Evolutionary conservation across 305 asterid species (phyloP), one percentile per base, ranked within the genome.

Genomic region (Fraxinus latifolia): DNA sequence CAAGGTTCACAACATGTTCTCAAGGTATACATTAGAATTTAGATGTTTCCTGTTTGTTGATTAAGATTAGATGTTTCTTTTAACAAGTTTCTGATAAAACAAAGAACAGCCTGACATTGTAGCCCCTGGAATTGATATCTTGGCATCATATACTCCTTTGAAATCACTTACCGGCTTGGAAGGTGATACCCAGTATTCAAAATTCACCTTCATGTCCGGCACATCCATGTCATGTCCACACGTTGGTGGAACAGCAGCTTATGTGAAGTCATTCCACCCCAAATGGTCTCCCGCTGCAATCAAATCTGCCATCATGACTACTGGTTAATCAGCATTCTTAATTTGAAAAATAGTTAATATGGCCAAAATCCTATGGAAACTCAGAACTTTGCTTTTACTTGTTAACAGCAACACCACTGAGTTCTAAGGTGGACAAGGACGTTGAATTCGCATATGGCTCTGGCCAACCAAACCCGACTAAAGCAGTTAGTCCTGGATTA

Each of bases 201-300:
- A 91, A 79, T 95, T 93, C 88, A 93, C 90, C 67, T 47, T 95
- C 84, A 92, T 95, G 97, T 93, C 99, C 0, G 99, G 99, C 39
- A 95, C 99, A 27, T 95, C 99, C 55, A 95, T 95, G 98, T 74
- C 99, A 0, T 93, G 99, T 82, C 99, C 99, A 14, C 99, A 95
- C 71, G 91, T 91, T n/a, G 90, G 89, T 29, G 99, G 98, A 12
- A 87, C 82, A 1, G 95, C 95, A 75, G 99, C 99, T 76, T 95
- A 93, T 73, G 95, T 95, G n/a, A 95, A 92, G 79, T 95, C 99
- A 3, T 92, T 90, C 84, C 98, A 83, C 84, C 97, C 97, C 6
- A 80, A 78, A 0, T 95, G 99, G 99, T 92, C 99, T 62, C 94
- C 96, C 0, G 91, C 99, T 9, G 97, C 97, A 2, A 91, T 95